A percentile compares a stretch with the other conserved stretches of the same genome.
Evolutionary conservation across 164 flowering plant genomes (phyloP).

Genomic region (Annona squamosa): DNA sequence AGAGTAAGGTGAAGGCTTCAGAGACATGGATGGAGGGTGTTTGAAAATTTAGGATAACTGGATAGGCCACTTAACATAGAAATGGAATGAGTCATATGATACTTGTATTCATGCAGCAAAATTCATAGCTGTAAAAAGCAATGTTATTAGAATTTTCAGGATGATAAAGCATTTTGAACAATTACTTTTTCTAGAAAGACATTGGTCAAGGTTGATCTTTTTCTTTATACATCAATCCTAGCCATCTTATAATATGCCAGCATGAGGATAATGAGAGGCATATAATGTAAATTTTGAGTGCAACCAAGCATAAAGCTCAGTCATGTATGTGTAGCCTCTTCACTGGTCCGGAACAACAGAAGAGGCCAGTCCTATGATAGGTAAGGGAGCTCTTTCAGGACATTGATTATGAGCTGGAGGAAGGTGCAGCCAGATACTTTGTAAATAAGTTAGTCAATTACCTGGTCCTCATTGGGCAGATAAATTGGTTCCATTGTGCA

Average conservation of each 20-base stretch:
- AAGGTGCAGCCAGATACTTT: conserved; percentile 81
- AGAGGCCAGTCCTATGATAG: conserved; percentile 76
- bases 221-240: conserved; percentile 84
- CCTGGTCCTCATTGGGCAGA: conserved; percentile 95
- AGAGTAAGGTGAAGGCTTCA: no score
- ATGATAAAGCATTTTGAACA: no score
- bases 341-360: conserved; percentile 88
- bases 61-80: no score
- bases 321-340: conserved; percentile 91
- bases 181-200: no score
- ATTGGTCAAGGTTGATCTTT: conserved; percentile 80
- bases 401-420: conserved; percentile 82
- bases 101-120: no score
- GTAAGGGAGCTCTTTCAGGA: conserved; percentile 89
- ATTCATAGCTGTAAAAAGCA: no score
- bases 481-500: conserved; percentile 90
- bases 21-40: no score
- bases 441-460: conserved; percentile 92
- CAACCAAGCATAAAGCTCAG: conserved; percentile 86
- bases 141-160: no score
- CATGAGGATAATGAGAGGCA: conserved; percentile 82
- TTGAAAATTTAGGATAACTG: no score
- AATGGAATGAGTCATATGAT: no score
- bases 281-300: conserved; percentile 78
- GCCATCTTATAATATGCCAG: conserved; percentile 93